Percentiles rank a stretch among this genome's conserved stretches.
phyloP scores from a whole-genome alignment of 371 early-diverging fungal genomes.

The Mucor irregularis region DNA sequence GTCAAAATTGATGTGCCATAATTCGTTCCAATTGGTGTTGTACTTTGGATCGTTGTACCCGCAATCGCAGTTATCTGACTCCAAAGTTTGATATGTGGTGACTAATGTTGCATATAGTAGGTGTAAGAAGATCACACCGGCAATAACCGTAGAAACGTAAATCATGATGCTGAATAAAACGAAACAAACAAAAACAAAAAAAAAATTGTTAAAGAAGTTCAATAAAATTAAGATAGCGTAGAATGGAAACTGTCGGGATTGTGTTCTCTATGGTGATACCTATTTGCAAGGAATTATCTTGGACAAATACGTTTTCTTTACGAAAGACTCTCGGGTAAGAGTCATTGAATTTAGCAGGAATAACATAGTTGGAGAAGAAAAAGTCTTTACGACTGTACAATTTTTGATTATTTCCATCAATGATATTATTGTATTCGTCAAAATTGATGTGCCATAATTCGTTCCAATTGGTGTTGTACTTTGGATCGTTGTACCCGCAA shows the following conservation, averaged over 20 bases:
- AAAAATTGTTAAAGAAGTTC: too few relatives aligned
- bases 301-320: conserved; percentile 25
- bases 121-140: too few relatives aligned
- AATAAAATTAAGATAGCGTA: too few relatives aligned
- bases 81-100: too few relatives aligned
- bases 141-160: too few relatives aligned
- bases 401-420: conserved; percentile 4
- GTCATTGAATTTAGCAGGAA: conserved; percentile 31
- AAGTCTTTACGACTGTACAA: conserved; percentile 15
- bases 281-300: conserved; percentile 20
- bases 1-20: conserved; percentile 38
- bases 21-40: conserved; percentile 26
- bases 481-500: conserved; percentile 37
- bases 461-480: conserved; percentile 24
- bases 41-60: conserved; percentile 34
- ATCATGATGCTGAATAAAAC: too few relatives aligned
- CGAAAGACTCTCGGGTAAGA: conserved; percentile 31
- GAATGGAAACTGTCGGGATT: neutral
- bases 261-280: conserved; percentile 4
- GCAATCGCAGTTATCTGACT: conserved; percentile 31
- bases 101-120: too few relatives aligned
- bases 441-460: conserved; percentile 40
- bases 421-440: conserved; percentile 20
- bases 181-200: too few relatives aligned
- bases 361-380: conserved; percentile 27